phyloP scores from a whole-genome alignment of 2,329 filamentous ascomycete species.

The Aspergillus thermomutatus region DNA sequence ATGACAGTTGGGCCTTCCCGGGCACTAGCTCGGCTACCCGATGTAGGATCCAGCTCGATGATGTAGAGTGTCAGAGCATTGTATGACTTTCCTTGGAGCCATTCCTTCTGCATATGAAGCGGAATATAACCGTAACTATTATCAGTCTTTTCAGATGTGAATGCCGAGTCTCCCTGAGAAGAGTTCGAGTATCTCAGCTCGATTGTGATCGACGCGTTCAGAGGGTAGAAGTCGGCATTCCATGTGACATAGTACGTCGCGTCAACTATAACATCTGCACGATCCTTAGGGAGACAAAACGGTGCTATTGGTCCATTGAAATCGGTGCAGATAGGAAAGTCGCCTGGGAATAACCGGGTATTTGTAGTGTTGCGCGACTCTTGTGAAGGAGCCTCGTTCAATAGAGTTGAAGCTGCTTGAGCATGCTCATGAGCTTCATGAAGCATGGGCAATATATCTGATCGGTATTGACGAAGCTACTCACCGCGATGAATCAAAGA shows the following conservation, averaged over 20 bases:
- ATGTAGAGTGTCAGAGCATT: constrained; percentile 40
- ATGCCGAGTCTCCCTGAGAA: constrained; percentile 32
- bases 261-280: constrained; percentile 31
- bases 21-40: constrained; percentile 22
- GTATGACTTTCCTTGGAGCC: constrained; percentile 35
- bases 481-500: neutral
- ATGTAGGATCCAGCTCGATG: constrained; percentile 27
- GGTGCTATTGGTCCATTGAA: constrained; percentile 19
- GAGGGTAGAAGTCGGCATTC: constrained; percentile 31
- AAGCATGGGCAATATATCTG: neutral
- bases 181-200: constrained; percentile 34
- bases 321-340: constrained; percentile 32
- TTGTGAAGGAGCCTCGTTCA: constrained; percentile 1
- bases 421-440: neutral
- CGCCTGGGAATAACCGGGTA: constrained; percentile 11
- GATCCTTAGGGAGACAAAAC: constrained; percentile 36
- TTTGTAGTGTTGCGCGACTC: constrained; percentile 4
- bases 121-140: constrained; percentile 40
- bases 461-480: neutral
- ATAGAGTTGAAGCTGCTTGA: neutral
- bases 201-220: constrained; percentile 31
- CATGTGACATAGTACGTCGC: constrained; percentile 40
- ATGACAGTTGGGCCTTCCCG: constrained; percentile 36
- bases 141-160: constrained; percentile 31
- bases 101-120: constrained; percentile 37